Evolutionary conservation across 371 early-diverging fungal genomes (phyloP).

Genomic region (Mucor indicus): DNA sequence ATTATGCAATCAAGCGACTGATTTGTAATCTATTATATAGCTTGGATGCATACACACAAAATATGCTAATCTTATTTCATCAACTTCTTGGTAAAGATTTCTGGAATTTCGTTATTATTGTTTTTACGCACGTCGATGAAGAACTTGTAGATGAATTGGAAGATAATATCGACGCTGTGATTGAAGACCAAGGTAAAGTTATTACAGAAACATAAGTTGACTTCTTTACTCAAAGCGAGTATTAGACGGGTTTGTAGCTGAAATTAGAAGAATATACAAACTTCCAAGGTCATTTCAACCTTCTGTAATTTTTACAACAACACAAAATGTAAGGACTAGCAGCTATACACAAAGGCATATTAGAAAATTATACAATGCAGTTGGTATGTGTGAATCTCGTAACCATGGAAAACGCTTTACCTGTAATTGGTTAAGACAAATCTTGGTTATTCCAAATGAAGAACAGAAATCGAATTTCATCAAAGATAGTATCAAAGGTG

Average conservation of each 20-base stretch:
- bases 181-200: slow-evolving; percentile 38
- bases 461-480: slow-evolving; percentile 45
- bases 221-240: not conserved
- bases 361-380: slow-evolving; percentile 52
- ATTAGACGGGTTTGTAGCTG: slow-evolving; percentile 52
- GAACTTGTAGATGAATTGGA: slow-evolving; percentile 54
- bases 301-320: slow-evolving; percentile 54
- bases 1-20: not conserved
- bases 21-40: slow-evolving; percentile 17
- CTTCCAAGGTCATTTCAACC: slow-evolving; percentile 43
- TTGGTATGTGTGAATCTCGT: slow-evolving; percentile 47
- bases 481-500: slow-evolving; percentile 34
- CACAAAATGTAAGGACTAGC: slow-evolving; percentile 47
- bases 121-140: slow-evolving; percentile 63
- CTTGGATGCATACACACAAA: slow-evolving; percentile 61
- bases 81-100: slow-evolving; percentile 56
- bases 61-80: slow-evolving; percentile 57
- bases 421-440: slow-evolving; percentile 55
- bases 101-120: slow-evolving; percentile 61
- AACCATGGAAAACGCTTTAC: slow-evolving; percentile 50
- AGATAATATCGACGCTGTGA: slow-evolving; percentile 56
- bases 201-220: not conserved
- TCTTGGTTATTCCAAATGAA: slow-evolving; percentile 32
- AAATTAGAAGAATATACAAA: slow-evolving; percentile 43
- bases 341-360: slow-evolving; percentile 52